Evolutionary conservation across 305 asterid species (phyloP), one percentile per base, ranked within the genome.

Genomic region (Fraxinus velutina): DNA sequence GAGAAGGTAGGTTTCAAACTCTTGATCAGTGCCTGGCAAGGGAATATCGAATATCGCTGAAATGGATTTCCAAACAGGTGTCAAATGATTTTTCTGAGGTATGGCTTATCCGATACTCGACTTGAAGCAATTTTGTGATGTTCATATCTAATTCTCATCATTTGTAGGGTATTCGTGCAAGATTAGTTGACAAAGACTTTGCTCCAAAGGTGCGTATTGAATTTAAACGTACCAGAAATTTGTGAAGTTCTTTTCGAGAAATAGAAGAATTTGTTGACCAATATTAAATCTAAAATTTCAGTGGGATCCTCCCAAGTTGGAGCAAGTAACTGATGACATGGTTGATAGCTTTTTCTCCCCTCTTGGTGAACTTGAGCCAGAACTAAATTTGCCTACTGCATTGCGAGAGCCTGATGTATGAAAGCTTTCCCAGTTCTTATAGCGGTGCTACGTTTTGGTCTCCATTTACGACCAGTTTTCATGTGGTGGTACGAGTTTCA

Each of bases 1-100:
- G 98, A 77, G 98, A 92, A 88, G 98, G 98, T 78, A 92, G 99
- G 83, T 96, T 94, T 85, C 94, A 90, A 86, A 91, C 98, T 64
- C 95, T 96, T 33, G 98, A 96, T 84, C 96, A 90, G 83, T 96
- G 99, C 83, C 92, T 96, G 80, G 88, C 88, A 4, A 90, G 95
- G 64, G 99, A 96, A 83, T 93, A 96, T 82, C 92, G 97, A 15
- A 85, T 92, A 75, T 93, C 98, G 77, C 76, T 92, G 75, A 92
- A 83, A 87, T 93, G 89, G 90, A 89, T 93, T 78, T 92, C 97
- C 21, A 90, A 88, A 57, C 83, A 77, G 36, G 71, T 88, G 73
- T 94, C 98, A 0, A 86, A 86, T 36, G 97, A 96, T 78, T 94
- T 96, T 76, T 80, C 86, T 39, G 99, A 96, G 98, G 98, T 92